Evolutionary conservation across 2,329 filamentous ascomycete species (phyloP).

Genomic region (Xylariaceae sp.): DNA sequence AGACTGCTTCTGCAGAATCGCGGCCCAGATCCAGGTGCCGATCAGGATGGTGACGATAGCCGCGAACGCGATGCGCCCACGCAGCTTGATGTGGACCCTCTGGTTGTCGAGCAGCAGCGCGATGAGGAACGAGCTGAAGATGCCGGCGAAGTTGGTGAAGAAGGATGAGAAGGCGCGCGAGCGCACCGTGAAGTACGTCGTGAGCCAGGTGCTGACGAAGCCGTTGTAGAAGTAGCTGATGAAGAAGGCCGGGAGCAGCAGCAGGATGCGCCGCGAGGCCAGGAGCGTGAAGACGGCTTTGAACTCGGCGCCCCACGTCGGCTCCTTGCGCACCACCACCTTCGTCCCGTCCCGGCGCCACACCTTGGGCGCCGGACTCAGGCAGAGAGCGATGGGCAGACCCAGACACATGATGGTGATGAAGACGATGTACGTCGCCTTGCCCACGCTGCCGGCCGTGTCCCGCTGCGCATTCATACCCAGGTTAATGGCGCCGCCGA

Average conservation of each 20-base stretch:
- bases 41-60: constrained; percentile 33
- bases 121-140: constrained; percentile 37
- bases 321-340: constrained; percentile 31
- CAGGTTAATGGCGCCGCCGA: constrained; percentile 54
- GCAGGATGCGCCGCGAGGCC: constrained; percentile 32
- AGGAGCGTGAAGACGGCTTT: constrained; percentile 32
- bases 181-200: constrained; percentile 39
- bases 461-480: constrained; percentile 44
- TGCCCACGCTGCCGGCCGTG: constrained; percentile 27
- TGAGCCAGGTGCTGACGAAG: constrained; percentile 37
- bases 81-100: constrained; percentile 34
- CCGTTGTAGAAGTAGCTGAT: constrained; percentile 41
- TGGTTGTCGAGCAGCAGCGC: constrained; percentile 37
- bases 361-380: constrained; percentile 38
- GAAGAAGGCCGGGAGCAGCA: constrained; percentile 39
- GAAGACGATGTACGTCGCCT: constrained; percentile 37
- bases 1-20: constrained; percentile 36
- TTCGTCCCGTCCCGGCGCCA: constrained; percentile 36
- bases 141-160: constrained; percentile 39
- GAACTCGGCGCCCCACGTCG: constrained; percentile 35
- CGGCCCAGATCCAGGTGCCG: constrained; percentile 39
- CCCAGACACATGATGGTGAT: constrained; percentile 40
- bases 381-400: constrained; percentile 35
- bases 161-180: constrained; percentile 39
- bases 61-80: constrained; percentile 31